These are phyloP conservation scores for Cardiospermum halicacabum DNA, from an alignment of 345 rosid genomes.

Conservation along the genomic window DNA sequence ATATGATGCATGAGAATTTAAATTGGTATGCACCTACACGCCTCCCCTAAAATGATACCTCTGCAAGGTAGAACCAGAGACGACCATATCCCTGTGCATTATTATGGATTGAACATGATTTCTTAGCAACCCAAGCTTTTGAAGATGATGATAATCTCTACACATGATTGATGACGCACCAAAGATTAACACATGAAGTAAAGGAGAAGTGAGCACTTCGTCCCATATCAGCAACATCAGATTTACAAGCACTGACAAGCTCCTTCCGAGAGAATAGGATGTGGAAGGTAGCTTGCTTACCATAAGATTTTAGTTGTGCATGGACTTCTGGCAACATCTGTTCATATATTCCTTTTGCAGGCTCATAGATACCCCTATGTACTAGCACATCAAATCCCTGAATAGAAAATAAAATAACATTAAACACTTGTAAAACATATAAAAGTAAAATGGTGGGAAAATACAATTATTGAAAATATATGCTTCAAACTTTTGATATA, in stretches of 20 bases:
- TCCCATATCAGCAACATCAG: slow-evolving; percentile 84
- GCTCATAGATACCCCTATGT: slow-evolving; percentile 97
- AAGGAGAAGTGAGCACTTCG: slow-evolving; percentile 64
- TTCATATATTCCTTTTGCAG: slow-evolving; percentile 89
- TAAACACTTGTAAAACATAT: neutral
- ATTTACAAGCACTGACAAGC: slow-evolving; percentile 79
- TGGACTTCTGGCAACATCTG: slow-evolving; percentile 88
- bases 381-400: slow-evolving; percentile 77
- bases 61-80: slow-evolving; percentile 37
- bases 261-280: slow-evolving; percentile 97
- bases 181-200: slow-evolving; percentile 87
- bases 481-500: neutral
- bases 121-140: slow-evolving; percentile 69
- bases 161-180: slow-evolving; percentile 97
- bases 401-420: slow-evolving; percentile 13
- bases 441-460: neutral
- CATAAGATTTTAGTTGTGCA: slow-evolving; percentile 59
- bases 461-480: neutral
- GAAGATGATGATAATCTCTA: slow-evolving; percentile 78
- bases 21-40: slow-evolving; percentile 31
- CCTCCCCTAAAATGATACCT: slow-evolving; percentile 31
- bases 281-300: slow-evolving; percentile 63
- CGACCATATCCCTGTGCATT: slow-evolving; percentile 93
- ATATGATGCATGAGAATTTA: slow-evolving; percentile 57
- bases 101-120: slow-evolving; percentile 66